These are phyloP conservation scores for Russula abietina DNA, from an alignment of 768 basidiomycete genomes.

Conservation along the genomic window DNA sequence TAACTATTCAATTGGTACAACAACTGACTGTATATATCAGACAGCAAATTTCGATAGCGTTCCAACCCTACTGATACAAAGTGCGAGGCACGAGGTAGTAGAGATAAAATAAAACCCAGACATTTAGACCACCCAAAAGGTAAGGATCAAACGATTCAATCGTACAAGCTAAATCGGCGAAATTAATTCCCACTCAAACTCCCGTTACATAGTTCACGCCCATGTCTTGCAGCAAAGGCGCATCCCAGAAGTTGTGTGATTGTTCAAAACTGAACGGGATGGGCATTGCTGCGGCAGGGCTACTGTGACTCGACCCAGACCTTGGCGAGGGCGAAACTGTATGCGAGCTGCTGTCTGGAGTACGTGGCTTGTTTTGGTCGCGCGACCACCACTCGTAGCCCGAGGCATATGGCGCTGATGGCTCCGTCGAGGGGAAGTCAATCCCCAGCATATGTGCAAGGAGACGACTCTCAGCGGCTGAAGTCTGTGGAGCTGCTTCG, in stretches of 20 bases:
- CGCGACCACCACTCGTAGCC: conserved; percentile 25
- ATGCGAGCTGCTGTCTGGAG: conserved; percentile 8
- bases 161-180: not conserved
- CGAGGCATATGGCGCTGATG: conserved; percentile 18
- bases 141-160: not conserved
- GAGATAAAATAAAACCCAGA: not conserved
- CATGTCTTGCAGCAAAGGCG: conserved; percentile 14
- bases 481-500: not conserved
- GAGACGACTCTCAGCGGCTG: conserved; percentile 17
- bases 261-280: conserved; percentile 26
- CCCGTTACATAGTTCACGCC: conserved; percentile 4
- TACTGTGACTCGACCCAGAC: conserved; percentile 21
- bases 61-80: not conserved
- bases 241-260: conserved; percentile 21
- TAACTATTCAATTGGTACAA: not conserved
- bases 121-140: not conserved
- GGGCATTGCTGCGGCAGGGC: conserved; percentile 21
- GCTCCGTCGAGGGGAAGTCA: conserved; percentile 16
- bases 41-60: not conserved
- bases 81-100: not conserved
- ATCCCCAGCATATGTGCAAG: conserved; percentile 25
- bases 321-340: conserved; percentile 21
- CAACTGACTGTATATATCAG: not conserved
- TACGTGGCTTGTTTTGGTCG: conserved; percentile 9
- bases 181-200: not conserved